Percentiles rank a stretch among this genome's conserved stretches.
Evolutionary conservation across 371 early-diverging fungal species (phyloP).

Genomic region (Smittium culicis): DNA sequence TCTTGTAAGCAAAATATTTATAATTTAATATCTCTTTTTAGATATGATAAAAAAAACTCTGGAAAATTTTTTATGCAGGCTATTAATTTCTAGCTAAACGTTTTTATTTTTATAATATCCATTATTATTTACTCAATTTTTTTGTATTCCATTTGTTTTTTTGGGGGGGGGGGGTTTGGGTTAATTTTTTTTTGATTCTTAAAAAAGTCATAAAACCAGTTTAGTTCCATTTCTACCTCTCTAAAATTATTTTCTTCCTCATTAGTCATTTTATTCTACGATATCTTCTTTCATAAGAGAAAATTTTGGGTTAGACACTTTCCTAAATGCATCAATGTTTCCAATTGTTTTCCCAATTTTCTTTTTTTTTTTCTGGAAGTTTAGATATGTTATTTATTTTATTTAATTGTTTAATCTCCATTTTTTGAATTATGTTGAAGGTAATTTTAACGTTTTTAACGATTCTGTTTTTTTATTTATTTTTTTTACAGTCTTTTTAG

Average conservation of each 20-base stretch:
- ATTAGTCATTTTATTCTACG: not conserved
- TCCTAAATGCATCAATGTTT: not conserved
- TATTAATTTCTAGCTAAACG: not conserved
- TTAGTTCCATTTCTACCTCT: not conserved
- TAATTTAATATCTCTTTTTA: not conserved
- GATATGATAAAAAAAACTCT: not conserved
- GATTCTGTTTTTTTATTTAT: not conserved
- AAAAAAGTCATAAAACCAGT: not conserved
- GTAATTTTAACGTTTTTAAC: not conserved
- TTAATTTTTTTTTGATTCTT: not conserved
- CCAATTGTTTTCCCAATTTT: not conserved
- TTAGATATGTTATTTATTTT: not conserved
- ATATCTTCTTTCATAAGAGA: not conserved
- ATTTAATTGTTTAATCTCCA: not conserved
- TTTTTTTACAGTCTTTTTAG: not conserved
- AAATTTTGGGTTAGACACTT: not conserved
- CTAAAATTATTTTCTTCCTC: not conserved
- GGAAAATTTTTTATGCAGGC: not conserved
- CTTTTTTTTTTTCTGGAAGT: not conserved
- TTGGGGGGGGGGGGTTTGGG: not conserved
- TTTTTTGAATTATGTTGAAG: constrained; percentile 1
- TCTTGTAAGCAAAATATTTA: constrained; percentile 4
- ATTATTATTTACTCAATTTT: no score
- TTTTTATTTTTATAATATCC: not conserved
- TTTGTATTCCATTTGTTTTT: not conserved